Percentiles rank a stretch among this genome's conserved stretches.
Evolutionary conservation across 495 filamentous ascomycete genomes (phyloP).

Genomic region (Pyrenopolyporus hunteri): DNA sequence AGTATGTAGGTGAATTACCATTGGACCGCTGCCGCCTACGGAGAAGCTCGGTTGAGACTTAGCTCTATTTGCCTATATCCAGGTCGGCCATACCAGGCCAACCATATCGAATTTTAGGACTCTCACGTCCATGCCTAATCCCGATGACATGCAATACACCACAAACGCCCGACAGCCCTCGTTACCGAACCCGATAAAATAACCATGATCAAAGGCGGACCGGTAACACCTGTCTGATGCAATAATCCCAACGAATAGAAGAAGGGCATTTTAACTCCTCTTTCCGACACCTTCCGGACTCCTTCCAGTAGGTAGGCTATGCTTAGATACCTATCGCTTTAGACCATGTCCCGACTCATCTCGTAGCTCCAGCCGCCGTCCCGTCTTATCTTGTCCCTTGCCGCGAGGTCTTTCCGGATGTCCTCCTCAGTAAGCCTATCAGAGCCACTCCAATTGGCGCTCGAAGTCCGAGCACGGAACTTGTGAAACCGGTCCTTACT

Average conservation of each 20-base stretch:
- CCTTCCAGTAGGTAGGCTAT: not conserved
- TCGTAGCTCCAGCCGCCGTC: slow-evolving; percentile 88
- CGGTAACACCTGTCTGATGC: slow-evolving; percentile 35
- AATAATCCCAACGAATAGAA: slow-evolving; percentile 7
- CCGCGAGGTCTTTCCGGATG: slow-evolving; percentile 77
- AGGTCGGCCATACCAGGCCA: slow-evolving; percentile 1
- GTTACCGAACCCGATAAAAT: slow-evolving; percentile 12
- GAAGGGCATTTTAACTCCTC: not conserved
- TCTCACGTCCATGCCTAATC: slow-evolving; percentile 14
- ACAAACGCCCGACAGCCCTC: slow-evolving; percentile 19
- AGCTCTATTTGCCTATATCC: slow-evolving; percentile 16
- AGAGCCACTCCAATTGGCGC: slow-evolving; percentile 88
- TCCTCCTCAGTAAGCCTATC: slow-evolving; percentile 91
- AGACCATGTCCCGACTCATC: slow-evolving; percentile 51
- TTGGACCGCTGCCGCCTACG: no score
- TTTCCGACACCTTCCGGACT: no score
- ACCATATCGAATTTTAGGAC: slow-evolving; percentile 10
- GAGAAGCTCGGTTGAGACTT: slow-evolving; percentile 8
- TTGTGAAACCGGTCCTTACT: slow-evolving; percentile 80
- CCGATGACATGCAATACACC: slow-evolving; percentile 17
- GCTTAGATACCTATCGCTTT: no score
- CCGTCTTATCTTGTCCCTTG: slow-evolving; percentile 76
- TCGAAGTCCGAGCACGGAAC: slow-evolving; percentile 86
- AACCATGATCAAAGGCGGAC: slow-evolving; percentile 21
- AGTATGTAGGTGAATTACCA: no score